Evolutionary conservation across 768 basidiomycete species (phyloP).

Genomic region (Hemileccinum rubropunctum): DNA sequence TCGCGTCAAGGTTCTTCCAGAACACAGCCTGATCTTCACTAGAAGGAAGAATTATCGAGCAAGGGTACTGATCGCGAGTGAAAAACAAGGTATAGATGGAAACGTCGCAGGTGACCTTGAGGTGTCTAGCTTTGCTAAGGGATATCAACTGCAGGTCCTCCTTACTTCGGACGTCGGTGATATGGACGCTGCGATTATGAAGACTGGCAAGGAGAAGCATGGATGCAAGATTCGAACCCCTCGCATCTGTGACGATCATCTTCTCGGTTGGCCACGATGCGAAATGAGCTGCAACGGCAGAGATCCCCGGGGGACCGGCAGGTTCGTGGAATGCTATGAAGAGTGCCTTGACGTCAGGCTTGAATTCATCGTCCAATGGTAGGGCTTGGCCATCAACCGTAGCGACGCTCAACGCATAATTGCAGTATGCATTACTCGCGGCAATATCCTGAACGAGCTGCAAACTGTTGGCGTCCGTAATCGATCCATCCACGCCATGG

Average conservation of each 20-base stretch:
- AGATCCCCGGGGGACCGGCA: conserved; percentile 52
- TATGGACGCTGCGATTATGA: conserved; percentile 83
- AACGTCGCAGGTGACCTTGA: conserved; percentile 96
- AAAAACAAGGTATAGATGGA: conserved; percentile 92
- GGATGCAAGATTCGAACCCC: conserved; percentile 88
- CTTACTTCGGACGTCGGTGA: conserved; percentile 82
- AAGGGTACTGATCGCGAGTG: conserved; percentile 69
- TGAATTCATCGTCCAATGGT: conserved; percentile 67
- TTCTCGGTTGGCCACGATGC: conserved; percentile 87
- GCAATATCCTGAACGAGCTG: conserved; percentile 68
- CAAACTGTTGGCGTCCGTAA: conserved; percentile 67
- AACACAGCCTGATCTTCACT: conserved; percentile 74
- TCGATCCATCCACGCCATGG: conserved; percentile 54
- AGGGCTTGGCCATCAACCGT: conserved; percentile 69
- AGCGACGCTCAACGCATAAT: conserved; percentile 80
- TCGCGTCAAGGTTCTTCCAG: conserved; percentile 79
- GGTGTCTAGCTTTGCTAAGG: conserved; percentile 88
- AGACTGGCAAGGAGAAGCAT: conserved; percentile 92
- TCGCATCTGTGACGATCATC: conserved; percentile 92
- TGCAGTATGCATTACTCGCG: conserved; percentile 69
- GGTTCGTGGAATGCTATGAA: conserved; percentile 75
- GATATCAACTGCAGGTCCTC: conserved; percentile 91
- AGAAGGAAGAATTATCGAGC: conserved; percentile 63
- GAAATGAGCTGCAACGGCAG: conserved; percentile 83
- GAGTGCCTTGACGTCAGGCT: conserved; percentile 77